These are phyloP conservation scores for Cunninghamia lanceolata DNA, from an alignment of 75 land plant genomes.

Conservation along the genomic window DNA sequence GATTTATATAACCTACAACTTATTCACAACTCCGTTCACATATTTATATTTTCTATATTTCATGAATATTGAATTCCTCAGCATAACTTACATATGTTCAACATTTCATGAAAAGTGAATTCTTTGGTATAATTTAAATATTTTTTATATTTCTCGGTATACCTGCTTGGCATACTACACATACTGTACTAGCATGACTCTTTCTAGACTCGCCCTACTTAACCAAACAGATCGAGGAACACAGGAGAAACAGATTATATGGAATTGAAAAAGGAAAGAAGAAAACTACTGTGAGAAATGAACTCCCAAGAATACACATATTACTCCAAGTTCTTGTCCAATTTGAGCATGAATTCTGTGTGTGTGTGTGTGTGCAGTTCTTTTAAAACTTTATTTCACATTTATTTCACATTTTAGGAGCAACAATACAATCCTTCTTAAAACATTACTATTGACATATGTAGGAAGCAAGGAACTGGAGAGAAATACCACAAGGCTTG, in stretches of 20 bases:
- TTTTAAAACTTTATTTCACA: background rate
- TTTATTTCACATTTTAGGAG: background rate
- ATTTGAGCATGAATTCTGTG: background rate
- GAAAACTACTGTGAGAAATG: background rate
- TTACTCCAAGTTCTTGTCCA: background rate
- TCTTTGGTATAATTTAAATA: too few relatives aligned
- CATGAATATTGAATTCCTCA: too few relatives aligned
- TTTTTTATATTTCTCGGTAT: too few relatives aligned
- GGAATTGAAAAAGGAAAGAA: background rate
- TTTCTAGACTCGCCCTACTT: too few relatives aligned
- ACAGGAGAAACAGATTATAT: too few relatives aligned
- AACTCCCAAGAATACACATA: background rate
- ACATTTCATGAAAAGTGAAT: too few relatives aligned
- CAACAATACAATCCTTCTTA: background rate
- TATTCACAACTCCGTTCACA: too few relatives aligned
- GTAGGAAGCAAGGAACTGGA: background rate
- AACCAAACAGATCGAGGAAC: background rate
- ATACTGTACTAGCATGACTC: too few relatives aligned
- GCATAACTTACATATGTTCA: too few relatives aligned
- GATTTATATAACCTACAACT: too few relatives aligned
- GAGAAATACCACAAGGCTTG: conserved; percentile 49
- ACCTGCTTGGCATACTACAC: too few relatives aligned
- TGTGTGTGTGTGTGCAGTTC: background rate
- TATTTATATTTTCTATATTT: too few relatives aligned
- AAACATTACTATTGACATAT: background rate